Evolutionary conservation across 164 flowering plant genomes (phyloP).

Genomic region (Platanus orientalis): DNA sequence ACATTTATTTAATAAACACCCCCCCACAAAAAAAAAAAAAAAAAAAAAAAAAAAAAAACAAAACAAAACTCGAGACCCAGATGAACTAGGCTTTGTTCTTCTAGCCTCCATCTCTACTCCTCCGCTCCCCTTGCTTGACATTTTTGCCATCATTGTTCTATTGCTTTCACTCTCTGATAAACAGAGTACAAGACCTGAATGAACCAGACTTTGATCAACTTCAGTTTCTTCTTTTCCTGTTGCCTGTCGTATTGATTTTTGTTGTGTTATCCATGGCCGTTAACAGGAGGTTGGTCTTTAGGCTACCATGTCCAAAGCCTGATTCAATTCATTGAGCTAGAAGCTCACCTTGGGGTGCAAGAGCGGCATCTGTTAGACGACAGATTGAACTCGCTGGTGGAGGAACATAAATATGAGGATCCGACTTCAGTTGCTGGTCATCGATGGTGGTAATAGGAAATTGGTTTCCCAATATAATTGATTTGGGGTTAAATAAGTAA

Average conservation of each 20-base stretch:
- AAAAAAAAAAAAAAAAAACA: no score
- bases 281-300: constrained; percentile 13
- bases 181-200: constrained; percentile 33
- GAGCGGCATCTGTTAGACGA: no score
- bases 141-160: constrained; percentile 49
- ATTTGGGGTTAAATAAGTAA: no score
- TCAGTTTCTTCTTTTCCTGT: constrained; percentile 40
- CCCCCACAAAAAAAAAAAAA: no score
- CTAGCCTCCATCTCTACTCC: constrained; percentile 48
- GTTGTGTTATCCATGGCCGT: constrained; percentile 20
- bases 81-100: no score
- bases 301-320: constrained; percentile 8
- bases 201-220: constrained; percentile 18
- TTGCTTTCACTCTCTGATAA: constrained; percentile 51
- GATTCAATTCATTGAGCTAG: constrained; percentile 18
- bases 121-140: constrained; percentile 45
- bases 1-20: no score
- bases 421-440: no score
- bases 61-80: no score
- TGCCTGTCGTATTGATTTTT: constrained; percentile 42
- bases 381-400: no score
- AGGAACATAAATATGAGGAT: no score
- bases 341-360: constrained; percentile 59
- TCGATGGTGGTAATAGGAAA: no score
- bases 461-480: no score